phyloP scores from a whole-genome alignment of 371 early-diverging fungal species.

The Mucor plumbeus region DNA sequence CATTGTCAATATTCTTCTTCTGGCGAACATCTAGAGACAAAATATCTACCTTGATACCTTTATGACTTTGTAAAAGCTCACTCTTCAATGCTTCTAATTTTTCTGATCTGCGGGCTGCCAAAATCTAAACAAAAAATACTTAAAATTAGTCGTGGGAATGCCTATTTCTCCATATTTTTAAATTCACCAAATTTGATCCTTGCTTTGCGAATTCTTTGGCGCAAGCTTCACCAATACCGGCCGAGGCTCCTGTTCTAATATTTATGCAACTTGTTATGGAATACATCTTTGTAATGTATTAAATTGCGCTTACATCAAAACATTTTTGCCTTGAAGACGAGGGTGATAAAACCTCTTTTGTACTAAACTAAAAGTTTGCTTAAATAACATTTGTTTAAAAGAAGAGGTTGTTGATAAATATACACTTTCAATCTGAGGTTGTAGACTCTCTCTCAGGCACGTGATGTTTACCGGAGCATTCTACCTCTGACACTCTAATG shows the following conservation, averaged over 20 bases:
- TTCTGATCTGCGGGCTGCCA: slow-evolving; percentile 81
- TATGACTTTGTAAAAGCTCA: slow-evolving; percentile 52
- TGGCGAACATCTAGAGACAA: slow-evolving; percentile 73
- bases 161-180: background rate
- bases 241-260: slow-evolving; percentile 83
- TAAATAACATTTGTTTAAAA: slow-evolving; percentile 4
- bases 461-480: too few relatives aligned
- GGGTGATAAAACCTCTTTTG: slow-evolving; percentile 20
- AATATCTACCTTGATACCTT: slow-evolving; percentile 61
- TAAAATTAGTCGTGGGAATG: background rate
- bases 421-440: too few relatives aligned
- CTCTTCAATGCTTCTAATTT: slow-evolving; percentile 63
- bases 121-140: slow-evolving; percentile 44
- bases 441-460: too few relatives aligned
- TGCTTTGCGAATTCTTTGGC: slow-evolving; percentile 85
- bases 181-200: slow-evolving; percentile 73
- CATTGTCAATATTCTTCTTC: slow-evolving; percentile 53
- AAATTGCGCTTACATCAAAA: slow-evolving; percentile 42
- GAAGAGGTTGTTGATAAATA: too few relatives aligned
- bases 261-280: background rate
- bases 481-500: too few relatives aligned
- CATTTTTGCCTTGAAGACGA: slow-evolving; percentile 51
- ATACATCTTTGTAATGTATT: background rate
- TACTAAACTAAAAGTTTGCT: slow-evolving; percentile 10
- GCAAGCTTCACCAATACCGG: slow-evolving; percentile 89